phyloP scores from a whole-genome alignment of 352 stramenopile species.

The Phytophthora agathidicida region DNA sequence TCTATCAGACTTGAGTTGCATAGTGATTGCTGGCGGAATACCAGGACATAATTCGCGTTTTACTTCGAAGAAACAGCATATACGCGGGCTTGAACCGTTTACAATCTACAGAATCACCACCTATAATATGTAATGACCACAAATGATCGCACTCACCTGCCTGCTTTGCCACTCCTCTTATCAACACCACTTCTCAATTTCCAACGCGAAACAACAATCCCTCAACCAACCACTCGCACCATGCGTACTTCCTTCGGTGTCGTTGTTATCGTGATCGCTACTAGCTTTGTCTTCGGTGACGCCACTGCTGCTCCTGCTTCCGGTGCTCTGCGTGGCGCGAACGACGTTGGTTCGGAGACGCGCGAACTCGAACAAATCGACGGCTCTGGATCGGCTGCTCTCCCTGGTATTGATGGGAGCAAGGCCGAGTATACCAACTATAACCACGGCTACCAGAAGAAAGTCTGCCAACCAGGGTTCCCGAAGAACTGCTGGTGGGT shows the following conservation, averaged over 20 bases:
- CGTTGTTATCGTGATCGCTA: background rate
- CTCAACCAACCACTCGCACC: background rate
- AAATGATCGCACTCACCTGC: background rate
- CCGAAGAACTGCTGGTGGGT: slow-evolving; percentile 16
- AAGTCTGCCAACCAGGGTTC: slow-evolving; percentile 5
- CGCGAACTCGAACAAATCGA: slow-evolving; percentile 6
- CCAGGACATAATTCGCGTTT: too few species aligned
- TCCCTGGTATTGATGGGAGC: slow-evolving; percentile 6
- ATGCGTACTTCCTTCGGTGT: slow-evolving; percentile 10
- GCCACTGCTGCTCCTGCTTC: background rate
- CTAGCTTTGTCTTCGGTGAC: background rate
- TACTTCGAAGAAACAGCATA: too few species aligned
- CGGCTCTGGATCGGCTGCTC: slow-evolving; percentile 3
- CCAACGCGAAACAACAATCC: background rate
- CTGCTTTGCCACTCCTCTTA: background rate
- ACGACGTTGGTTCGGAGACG: slow-evolving; percentile 2
- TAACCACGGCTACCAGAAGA: slow-evolving; percentile 7
- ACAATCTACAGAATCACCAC: background rate
- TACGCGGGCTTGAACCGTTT: background rate
- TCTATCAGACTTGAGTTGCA: too few species aligned
- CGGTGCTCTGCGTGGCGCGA: slow-evolving; percentile 1
- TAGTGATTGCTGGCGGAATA: too few species aligned
- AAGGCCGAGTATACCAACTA: background rate
- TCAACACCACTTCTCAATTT: slow-evolving; percentile 12
- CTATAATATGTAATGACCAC: slow-evolving; percentile 1